These are phyloP conservation scores for Blastobotrys aristatus DNA, from an alignment of 1,139 yeast species.

Conservation along the genomic window DNA sequence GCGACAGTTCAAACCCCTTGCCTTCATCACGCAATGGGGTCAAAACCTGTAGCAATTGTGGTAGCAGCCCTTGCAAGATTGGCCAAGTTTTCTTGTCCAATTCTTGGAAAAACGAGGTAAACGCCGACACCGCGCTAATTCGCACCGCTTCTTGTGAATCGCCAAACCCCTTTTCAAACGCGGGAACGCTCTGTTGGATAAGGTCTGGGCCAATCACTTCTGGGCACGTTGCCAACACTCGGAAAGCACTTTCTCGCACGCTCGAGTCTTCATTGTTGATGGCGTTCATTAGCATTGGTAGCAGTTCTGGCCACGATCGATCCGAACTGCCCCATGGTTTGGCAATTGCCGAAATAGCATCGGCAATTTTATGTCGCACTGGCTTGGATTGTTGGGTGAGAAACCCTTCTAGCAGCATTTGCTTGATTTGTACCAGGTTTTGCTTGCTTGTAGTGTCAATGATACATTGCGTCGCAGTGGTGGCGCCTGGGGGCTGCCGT, in stretches of 20 bases:
- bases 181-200: slow-evolving; percentile 47
- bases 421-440: slow-evolving; percentile 59
- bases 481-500: slow-evolving; percentile 47
- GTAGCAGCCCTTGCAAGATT: slow-evolving; percentile 68
- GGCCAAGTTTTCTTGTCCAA: slow-evolving; percentile 78
- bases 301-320: slow-evolving; percentile 68
- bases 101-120: slow-evolving; percentile 80
- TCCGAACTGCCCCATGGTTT: slow-evolving; percentile 35
- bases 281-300: slow-evolving; percentile 71
- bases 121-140: slow-evolving; percentile 88
- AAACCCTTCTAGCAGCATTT: slow-evolving; percentile 68
- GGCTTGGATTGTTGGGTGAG: slow-evolving; percentile 56
- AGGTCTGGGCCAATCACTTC: slow-evolving; percentile 53
- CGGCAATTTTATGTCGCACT: slow-evolving; percentile 88
- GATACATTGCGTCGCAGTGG: slow-evolving; percentile 34
- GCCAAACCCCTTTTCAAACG: slow-evolving; percentile 73
- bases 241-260: slow-evolving; percentile 83
- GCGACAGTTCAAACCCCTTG: slow-evolving; percentile 73
- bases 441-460: slow-evolving; percentile 62
- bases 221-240: slow-evolving; percentile 84
- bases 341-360: slow-evolving; percentile 91
- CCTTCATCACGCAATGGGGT: slow-evolving; percentile 78
- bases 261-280: slow-evolving; percentile 57
- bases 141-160: slow-evolving; percentile 78
- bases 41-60: slow-evolving; percentile 75